Base-by-base conservation (phyloP, 441 rosid genomes). In the Gossypium schwendimanii region DNA sequence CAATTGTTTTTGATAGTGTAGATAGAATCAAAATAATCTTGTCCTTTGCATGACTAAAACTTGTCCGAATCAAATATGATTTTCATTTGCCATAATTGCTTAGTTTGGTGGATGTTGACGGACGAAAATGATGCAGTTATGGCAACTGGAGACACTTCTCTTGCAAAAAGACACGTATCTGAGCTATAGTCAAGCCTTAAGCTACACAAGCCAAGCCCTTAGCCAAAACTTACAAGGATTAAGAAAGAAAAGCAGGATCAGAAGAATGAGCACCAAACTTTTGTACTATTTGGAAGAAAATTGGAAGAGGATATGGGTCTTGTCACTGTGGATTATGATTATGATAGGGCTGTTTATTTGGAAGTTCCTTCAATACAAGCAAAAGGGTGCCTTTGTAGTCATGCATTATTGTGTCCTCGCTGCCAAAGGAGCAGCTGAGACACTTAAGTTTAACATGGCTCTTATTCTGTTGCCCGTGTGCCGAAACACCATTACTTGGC, bases 341-440 rank as follows among this genome's bases (percentile, higher is more conserved):
- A 84, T 87, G 93, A 77, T 79, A 3, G 85, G 80, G 8, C 76
- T 89, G 15, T 85, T 89, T 70, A 59, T 81, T 18, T 89, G 93
- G 91, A 89, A 87, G 70, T 87, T 82, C 66, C 3, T 65, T 18
- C 87, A 85, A 52, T 89, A 89, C 80, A 84, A 76, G 76, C 85
- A 75, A 59, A 87, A 83, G 73, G 45, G 24, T 11, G 86, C 91
- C 17, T 89, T 75, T 59, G 31, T 78, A 26, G 84, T 89, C 39
- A 87, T 89, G 93, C 89, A 88, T 69, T 89, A 87, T 59, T 89
- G 93, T 63, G 86, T 89, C 60, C 81, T 83, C 52, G 69, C 80
- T 15, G 91, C 91, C 1, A 89, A 89, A 71, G 93, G 93, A 0
- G 89, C 91, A 3, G 93, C 89, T n/a, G 93, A 89, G 74, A 89